Evolutionary conservation across 352 stramenopile species (phyloP), one percentile per base, ranked within the genome.

Genomic region (Pythium aphanidermatum): DNA sequence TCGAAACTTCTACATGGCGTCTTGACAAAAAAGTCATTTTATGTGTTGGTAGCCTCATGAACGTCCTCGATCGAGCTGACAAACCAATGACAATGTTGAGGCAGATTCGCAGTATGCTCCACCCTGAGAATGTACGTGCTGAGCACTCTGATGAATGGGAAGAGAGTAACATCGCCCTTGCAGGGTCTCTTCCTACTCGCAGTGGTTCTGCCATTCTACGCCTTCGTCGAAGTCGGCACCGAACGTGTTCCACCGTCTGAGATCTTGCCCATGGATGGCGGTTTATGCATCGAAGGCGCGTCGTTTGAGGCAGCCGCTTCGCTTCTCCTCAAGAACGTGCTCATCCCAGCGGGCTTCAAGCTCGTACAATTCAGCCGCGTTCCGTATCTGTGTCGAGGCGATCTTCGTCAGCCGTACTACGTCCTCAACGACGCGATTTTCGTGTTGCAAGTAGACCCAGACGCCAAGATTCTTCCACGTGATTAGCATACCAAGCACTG

Each of bases 381-480:
- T 32, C 81, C 81, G 35, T 93, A 93, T 58, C 54, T 93, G 35
- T 91, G 76, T 49, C 74, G 77, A 7, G 81, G 81, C 13, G 81
- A 91, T 46, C 53, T 91, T 33, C 74, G 67, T 16, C 72, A 89
- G 46, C 71, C 81, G 27, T 93, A 89, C 65, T 91, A 91, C 50
- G 77, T 91, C 43, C 59, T 93, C 11, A 84, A 70, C n/a, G 81
- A 93, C 46, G 81, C 81, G 20, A 80, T 93, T 42, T 91, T 91
- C 55, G 78, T 89, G 53, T 51, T 91, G 5, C 56, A 81, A 65
- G 68, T 86, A 11, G 70, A 77, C 51, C 26, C 29, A 11, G 52
- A 63, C 23, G 39, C 32, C 23, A 24, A n/a, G n/a, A n/a, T n/a
- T n/a, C n/a, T n/a, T n/a, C n/a, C n/a, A n/a, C n/a, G n/a, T n/a